These are phyloP conservation scores for Fusarium tjaetaba DNA, from an alignment of 2,329 filamentous ascomycete species.

Conservation along the genomic window DNA sequence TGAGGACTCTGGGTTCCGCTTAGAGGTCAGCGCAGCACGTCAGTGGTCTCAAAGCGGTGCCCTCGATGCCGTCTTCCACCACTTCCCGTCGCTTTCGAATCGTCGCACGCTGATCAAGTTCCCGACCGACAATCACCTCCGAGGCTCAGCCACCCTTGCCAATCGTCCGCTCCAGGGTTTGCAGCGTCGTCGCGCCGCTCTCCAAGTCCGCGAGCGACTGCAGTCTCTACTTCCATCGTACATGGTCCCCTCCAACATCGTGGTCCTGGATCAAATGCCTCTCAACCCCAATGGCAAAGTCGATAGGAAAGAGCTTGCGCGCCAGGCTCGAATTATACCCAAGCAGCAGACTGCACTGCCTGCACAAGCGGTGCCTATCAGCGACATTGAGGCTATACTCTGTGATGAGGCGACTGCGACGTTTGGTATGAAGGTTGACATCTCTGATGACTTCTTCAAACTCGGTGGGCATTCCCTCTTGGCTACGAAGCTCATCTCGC, in stretches of 20 bases:
- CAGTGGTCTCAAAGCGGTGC: background rate
- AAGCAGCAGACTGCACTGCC: background rate
- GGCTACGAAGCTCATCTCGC: conserved; percentile 2
- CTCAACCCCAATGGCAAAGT: conserved; percentile 42
- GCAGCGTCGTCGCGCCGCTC: background rate
- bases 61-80: background rate
- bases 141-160: background rate
- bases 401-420: background rate
- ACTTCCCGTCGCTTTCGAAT: fast-evolving
- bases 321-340: background rate
- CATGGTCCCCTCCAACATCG: conserved; percentile 41
- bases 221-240: conserved; percentile 33
- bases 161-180: conserved; percentile 30
- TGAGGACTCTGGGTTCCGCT: background rate
- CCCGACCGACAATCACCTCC: background rate
- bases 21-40: background rate
- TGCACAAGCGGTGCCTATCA: background rate
- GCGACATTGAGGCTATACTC: background rate
- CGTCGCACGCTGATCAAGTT: background rate
- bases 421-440: conserved; percentile 2
- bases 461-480: conserved; percentile 12
- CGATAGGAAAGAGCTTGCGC: conserved; percentile 29
- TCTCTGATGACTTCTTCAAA: conserved; percentile 6
- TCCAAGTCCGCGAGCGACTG: background rate
- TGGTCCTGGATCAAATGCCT: conserved; percentile 39